Base-by-base conservation (phyloP, 2,329 filamentous ascomycete species). In the Phyllachora maydis region DNA sequence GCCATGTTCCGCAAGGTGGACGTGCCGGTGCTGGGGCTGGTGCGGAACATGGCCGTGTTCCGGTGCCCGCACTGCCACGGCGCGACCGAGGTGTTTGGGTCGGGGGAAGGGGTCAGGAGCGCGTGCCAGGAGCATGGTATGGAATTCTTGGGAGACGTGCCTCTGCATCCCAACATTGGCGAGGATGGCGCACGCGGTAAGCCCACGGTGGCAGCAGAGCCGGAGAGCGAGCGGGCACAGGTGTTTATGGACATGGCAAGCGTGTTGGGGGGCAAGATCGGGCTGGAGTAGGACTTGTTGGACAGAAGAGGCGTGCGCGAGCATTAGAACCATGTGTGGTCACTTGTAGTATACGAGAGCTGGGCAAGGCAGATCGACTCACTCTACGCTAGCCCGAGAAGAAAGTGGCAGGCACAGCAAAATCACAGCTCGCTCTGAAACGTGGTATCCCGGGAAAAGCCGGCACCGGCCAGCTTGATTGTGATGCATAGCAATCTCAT, bases 41-140 rank as follows among this genome's bases (percentile, higher is more conserved):
- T 98, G 11, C 74, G 88, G 42, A 92, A 92, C 41, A 92, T 92
- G 82, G 73, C 72, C 6, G 59, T 81, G 18, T 91, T 90, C 42
- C n/a, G n/a, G n/a, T n/a, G n/a, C n/a, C n/a, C n/a, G n/a, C 63
- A 72, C 34, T 93, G 83, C 38, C 59, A 66, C 5, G 59, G 66
- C n/a, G 58, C 71, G 34, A 78, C n/a, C n/a, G n/a, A n/a, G n/a
- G n/a, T n/a, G n/a, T 88, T 90, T 41, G 75, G 77, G 2, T 59
- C 59, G 1, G 56, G 58, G 18, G 61, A 66, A 28, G 65, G 67
- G 10, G 76, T 85, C 1, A 49, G 56, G 18, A 57, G 54, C 14
- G 63, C 83, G 35, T 92, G 83, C 38, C 45, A 54, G 16, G 68
- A 79, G 28, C 58, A 83, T 20, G 62, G 64, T 1, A 66, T 95